These are phyloP conservation scores for Cyclotella choctawhatcheeana DNA, from an alignment of 108 stramenopile species.

Conservation along the genomic window DNA sequence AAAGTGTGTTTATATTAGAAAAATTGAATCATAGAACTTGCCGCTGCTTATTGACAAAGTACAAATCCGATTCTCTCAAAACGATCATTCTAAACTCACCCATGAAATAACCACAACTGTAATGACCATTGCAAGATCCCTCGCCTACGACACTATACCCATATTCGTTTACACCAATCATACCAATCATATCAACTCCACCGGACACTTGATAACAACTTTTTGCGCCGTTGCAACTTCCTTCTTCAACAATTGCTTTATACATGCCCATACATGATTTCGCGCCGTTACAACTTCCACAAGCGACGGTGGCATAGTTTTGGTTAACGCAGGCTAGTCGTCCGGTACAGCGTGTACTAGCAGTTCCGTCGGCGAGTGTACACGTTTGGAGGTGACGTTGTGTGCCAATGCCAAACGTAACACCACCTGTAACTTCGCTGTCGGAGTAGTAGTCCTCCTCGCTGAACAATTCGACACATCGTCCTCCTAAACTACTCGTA, in stretches of 20 bases:
- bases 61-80: too few relatives aligned
- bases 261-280: not conserved
- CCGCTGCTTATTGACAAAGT: not conserved
- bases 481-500: conserved; percentile 1
- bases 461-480: not conserved
- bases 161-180: not conserved
- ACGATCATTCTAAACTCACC: not conserved
- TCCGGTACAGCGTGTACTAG: not conserved
- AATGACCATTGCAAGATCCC: not conserved
- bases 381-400: not conserved
- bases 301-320: not conserved
- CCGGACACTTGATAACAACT: not conserved
- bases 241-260: not conserved
- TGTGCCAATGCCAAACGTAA: not conserved
- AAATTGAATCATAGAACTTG: not conserved
- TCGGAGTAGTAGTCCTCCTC: not conserved
- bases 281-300: conserved; percentile 3
- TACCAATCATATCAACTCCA: too few relatives aligned
- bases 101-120: not conserved
- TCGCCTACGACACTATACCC: not conserved
- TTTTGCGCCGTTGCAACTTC: not conserved
- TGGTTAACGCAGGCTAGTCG: too few relatives aligned
- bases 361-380: not conserved
- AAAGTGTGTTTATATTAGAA: not conserved
- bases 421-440: not conserved